Base-by-base conservation (phyloP, 352 stramenopile genomes). In the Pythium folliculosum region DNA sequence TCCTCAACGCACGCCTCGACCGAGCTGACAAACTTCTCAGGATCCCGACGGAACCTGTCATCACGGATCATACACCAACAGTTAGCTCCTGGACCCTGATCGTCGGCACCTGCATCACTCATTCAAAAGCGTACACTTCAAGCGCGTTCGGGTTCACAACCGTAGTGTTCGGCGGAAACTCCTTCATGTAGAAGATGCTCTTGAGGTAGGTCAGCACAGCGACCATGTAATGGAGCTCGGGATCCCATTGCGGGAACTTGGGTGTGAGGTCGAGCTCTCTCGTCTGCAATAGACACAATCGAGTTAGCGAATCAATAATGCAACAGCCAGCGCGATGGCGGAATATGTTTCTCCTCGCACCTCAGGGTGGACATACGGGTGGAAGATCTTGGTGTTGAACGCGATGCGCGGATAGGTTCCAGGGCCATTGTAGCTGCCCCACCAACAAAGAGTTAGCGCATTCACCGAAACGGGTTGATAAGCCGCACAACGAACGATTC, bases 141-240 rank as follows among this genome's bases (percentile, higher is more conserved):
- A 97, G 81, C 1, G 96, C 95, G 5, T 85, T 80, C 5, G 76
- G 65, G 67, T 99, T 98, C 13, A 94, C 92, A 19, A 90, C 80
- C 35, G 73, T 69, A 9, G 62, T 54, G 35, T 71, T 54, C 40
- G 77, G 63, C 19, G 81, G 71, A 61, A 98, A 98, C 59, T 97
- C 91, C 72, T 98, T 98, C 76, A 97, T 92, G 81, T 98, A 99
- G 83, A 99, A 99, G 64, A 99, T 97, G 63, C 96, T 97, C 77
- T 99, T 99, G 49, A 99, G 77, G 78, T 97, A 98, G 3, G 96
- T 98, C 44, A 99, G 80, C 44, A 97, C 94, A 13, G 92, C 97
- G 10, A 98, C 91, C 77, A 99, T 93, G 78, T 97, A 99, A 72
- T 98, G 94, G 32, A 95, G 81, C 48, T 95, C 92, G 2, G 93